Evolutionary conservation across 805 yeast species (phyloP).

Genomic region (Kodamaea jinghongensis): DNA sequence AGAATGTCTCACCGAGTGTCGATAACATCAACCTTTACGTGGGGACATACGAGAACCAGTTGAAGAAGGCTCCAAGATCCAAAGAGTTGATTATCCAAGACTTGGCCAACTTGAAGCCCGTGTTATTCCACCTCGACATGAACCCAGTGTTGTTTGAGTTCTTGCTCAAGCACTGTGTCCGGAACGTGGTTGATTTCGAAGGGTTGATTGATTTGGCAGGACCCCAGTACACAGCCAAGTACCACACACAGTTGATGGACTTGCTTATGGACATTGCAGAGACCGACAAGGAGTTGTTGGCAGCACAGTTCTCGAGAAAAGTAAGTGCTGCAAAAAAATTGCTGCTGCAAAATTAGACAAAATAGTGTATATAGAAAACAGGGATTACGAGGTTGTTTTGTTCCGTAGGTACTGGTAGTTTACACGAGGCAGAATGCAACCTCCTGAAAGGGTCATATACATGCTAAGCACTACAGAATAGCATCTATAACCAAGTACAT

Average conservation of each 20-base stretch:
- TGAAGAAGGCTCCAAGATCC: slow-evolving; percentile 7
- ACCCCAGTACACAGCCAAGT: slow-evolving; percentile 13
- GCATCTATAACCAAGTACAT: too few relatives aligned
- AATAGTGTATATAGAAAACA: too few relatives aligned
- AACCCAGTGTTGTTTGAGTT: slow-evolving; percentile 18
- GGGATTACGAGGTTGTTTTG: too few relatives aligned
- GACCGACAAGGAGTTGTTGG: slow-evolving; percentile 16
- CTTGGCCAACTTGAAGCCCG: slow-evolving; percentile 25
- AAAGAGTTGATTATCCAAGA: slow-evolving; percentile 17
- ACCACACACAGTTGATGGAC: slow-evolving; percentile 18
- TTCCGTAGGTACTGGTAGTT: too few relatives aligned
- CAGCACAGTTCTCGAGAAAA: slow-evolving; percentile 21
- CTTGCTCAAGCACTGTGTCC: slow-evolving; percentile 20
- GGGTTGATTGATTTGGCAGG: slow-evolving; percentile 23
- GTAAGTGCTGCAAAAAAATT: too few relatives aligned
- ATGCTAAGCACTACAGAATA: too few relatives aligned
- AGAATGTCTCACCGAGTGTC: slow-evolving; percentile 21
- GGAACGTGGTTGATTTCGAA: slow-evolving; percentile 25
- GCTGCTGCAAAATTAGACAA: too few relatives aligned
- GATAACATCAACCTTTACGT: slow-evolving; percentile 21
- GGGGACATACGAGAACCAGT: slow-evolving; percentile 13
- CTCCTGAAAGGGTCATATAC: too few relatives aligned
- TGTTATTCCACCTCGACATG: slow-evolving; percentile 24
- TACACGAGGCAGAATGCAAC: too few relatives aligned
- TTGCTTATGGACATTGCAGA: slow-evolving; percentile 17